A percentile compares a stretch with the other conserved stretches of the same genome.
Conservation (phyloP, 169 alveolate species). For the Neospora caninum region DNA sequence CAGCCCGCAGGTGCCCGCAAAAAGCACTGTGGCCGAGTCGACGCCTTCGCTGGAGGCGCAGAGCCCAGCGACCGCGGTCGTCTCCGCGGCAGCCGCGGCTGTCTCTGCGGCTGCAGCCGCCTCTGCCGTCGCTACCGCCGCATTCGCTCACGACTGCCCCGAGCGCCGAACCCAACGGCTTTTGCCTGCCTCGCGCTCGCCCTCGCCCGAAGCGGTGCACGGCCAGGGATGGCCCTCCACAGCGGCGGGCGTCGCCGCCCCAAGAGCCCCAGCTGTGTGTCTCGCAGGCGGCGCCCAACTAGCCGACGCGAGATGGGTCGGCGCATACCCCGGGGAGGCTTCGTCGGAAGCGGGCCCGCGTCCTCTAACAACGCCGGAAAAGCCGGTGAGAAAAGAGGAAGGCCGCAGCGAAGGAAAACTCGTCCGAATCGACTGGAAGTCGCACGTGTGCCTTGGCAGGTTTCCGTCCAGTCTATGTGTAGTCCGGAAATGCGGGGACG, state of each 20-base stretch:
- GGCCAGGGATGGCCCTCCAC: too few species aligned
- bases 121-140: not conserved
- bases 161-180: not conserved
- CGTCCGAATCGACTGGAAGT: too few species aligned
- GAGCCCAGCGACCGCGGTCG: not conserved
- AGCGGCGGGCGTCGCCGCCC: too few species aligned
- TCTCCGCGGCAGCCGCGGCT: not conserved
- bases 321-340: too few species aligned
- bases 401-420: not conserved
- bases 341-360: not conserved
- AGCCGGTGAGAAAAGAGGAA: not conserved
- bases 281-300: too few species aligned
- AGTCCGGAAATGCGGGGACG: too few species aligned
- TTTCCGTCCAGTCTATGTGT: too few species aligned
- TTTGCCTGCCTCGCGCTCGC: too few species aligned
- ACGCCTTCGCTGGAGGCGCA: not conserved
- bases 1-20: not conserved
- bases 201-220: too few species aligned
- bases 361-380: not conserved
- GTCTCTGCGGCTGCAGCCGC: not conserved
- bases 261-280: too few species aligned
- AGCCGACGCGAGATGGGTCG: too few species aligned
- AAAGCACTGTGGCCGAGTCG: not conserved
- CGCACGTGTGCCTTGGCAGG: too few species aligned
- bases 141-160: not conserved